Evolutionary conservation across 75 land plant species (phyloP), one percentile per base, ranked within the genome.

Genomic region (Pseudotsuga menziesii): DNA sequence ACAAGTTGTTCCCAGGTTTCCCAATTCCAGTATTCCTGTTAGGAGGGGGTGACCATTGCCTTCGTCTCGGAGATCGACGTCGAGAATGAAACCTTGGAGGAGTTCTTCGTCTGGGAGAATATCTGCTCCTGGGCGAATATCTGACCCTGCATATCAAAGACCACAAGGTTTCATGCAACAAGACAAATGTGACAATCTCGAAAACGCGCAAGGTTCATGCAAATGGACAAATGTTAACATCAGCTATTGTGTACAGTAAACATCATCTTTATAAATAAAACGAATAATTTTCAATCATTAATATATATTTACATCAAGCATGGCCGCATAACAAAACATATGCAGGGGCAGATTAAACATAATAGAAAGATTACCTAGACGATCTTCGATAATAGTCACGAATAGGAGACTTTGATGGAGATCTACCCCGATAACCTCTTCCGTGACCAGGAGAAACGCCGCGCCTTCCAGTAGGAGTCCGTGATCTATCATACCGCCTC

Each of bases 31-130:
- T 89, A 72, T 71, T 87, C 26, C 90, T 75, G 79, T 86, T 83
- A 58, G 83, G 77, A 44, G 90, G 90, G 25, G 90, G 90, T 73
- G 90, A 81, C 88, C 89, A 89, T 15, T 88, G 90, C 32, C 81
- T 80, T 25, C 86, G 61, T 61, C 85, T 80, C 4, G 89, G 90
- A 58, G 90, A 84, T 5, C 81, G 81, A 11, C 76, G 80, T 22
- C 78, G 77, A 44, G 81, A 73, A 41, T 72, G 76, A 36, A 61
- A 66, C 5, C 69, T 58, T 55, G 81, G 81, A 67, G 90, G 83
- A 64, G 88, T 78, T 39, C 83, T 74, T 25, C 80, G 80, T 64
- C 88, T 75, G 9, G 89, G 88, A 44, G 90, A 87, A 73, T 79
- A 84, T 59, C 89, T 78, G 27, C 80, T 80, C 73, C 79, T 83